A percentile compares a stretch with the other conserved stretches of the same genome.
These are phyloP conservation scores for Moniliophthora roreri DNA, from an alignment of 1,284 basidiomycete species.

Conservation along the genomic window DNA sequence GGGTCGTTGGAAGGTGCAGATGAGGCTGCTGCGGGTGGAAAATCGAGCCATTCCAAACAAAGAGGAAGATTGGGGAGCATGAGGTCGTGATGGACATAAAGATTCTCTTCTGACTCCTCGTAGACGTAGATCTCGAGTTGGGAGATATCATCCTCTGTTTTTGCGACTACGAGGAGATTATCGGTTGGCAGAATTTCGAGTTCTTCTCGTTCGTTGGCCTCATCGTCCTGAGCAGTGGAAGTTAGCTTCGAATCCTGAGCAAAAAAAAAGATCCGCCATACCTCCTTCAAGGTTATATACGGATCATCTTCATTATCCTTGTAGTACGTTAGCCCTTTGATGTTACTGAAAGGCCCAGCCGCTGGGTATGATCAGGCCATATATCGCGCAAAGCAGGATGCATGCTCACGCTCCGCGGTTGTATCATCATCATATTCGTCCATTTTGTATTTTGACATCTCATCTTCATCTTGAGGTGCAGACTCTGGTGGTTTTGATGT, in stretches of 20 bases:
- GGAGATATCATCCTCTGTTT: constrained; percentile 97
- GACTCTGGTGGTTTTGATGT: constrained; percentile 18
- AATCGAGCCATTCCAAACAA: constrained; percentile 99
- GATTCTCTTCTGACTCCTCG: constrained; percentile 88
- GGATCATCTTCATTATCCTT: constrained; percentile 94
- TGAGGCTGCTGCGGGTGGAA: constrained; percentile 65
- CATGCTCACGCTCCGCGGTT: constrained; percentile 49
- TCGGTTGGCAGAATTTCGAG: constrained; percentile 90
- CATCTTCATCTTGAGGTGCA: constrained; percentile 53
- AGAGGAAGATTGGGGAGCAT: constrained; percentile 98
- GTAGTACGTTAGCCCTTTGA: constrained; percentile 94
- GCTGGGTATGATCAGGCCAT: constrained; percentile 39
- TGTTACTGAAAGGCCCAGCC: constrained; percentile 91
- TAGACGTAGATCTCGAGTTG: constrained; percentile 96
- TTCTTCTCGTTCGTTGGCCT: constrained; percentile 86
- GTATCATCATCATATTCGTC: constrained; percentile 94
- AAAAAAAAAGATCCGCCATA: constrained; percentile 32
- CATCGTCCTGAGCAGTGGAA: constrained; percentile 53
- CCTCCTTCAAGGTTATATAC: constrained; percentile 95
- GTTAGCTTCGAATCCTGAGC: constrained; percentile 3
- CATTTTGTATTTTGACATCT: constrained; percentile 89
- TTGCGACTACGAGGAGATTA: constrained; percentile 90
- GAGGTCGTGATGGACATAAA: constrained; percentile 97
- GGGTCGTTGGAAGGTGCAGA: constrained; percentile 37
- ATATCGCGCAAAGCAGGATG: constrained; percentile 2